Evolutionary conservation across 805 yeast species (phyloP), one percentile per base, ranked within the genome.

Genomic region (Schwanniomyces polymorphus): DNA sequence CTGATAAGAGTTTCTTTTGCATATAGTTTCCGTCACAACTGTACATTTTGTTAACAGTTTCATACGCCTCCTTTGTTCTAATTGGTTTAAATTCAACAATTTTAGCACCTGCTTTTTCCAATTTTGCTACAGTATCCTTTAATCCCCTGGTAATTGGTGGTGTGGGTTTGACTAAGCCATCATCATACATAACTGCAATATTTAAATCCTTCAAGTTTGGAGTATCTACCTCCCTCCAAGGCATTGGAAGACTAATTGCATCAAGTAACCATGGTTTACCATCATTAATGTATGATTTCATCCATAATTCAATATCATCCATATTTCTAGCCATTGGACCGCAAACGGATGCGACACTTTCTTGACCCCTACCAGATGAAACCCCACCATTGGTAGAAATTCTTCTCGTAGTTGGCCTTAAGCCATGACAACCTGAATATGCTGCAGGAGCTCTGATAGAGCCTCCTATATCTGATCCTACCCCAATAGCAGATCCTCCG

Each of bases 241-340:
- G 76, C 47, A 80, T 55, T 29, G 81, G 81, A 25, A 78, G 52
- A 49, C 74, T 60, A 59, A 72, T 68, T 28, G 72, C 76, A 55
- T 80, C 85, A 11, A 52, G 55, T 25, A 68, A 66, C 87, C 89
- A 84, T 10, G 90, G 90, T 52, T 80, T 70, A 50, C 88, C 90
- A 27, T 70, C 70, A 58, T 82, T 83, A 54, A 82, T 70, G 61
- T 80, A 84, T 14, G 70, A 51, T 47, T 80, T 74, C 91, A 86
- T 85, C 70, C 83, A 82, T 47, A 81, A 65, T 17, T 85, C 90
- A 52, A 86, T 65, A 64, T 86, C 92, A 4, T 83, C 86, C 41
- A 83, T 68, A 4, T 81, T 67, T 55, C 85, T 76, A 3, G 88
- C 75, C 67, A 86, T 62, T 37, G 92, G 92, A 21, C 91, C 92